Conservation (phyloP, 2,329 filamentous ascomycete species). For the Trichoderma lentiforme region DNA sequence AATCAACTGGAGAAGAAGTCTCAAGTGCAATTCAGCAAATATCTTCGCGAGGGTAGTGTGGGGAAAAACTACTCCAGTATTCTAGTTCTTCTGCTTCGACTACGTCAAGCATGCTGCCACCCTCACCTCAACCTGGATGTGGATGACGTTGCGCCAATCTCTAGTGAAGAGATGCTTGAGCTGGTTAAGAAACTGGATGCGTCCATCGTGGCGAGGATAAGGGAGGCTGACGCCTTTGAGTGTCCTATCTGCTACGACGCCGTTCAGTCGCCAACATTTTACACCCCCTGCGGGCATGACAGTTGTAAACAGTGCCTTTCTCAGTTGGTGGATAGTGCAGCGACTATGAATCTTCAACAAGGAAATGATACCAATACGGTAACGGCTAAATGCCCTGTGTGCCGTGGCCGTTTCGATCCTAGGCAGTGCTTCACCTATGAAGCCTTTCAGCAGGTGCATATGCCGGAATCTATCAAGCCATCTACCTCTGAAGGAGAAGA, state of each 20-base stretch:
- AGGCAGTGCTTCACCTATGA: conserved; percentile 70
- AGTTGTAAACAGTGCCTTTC: conserved; percentile 75
- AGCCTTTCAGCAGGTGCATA: conserved; percentile 70
- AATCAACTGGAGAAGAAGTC: conserved; percentile 67
- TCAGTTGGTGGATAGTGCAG: conserved; percentile 60
- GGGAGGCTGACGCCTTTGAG: conserved; percentile 58
- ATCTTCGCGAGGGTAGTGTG: conserved; percentile 65
- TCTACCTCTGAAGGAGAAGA: conserved; percentile 34
- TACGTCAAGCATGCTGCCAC: conserved; percentile 66
- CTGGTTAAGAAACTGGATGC: conserved; percentile 59
- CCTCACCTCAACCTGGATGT: conserved; percentile 33
- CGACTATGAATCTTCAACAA: conserved; percentile 51
- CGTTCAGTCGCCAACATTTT: conserved; percentile 70
- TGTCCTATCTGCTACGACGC: conserved; percentile 82
- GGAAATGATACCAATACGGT: conserved; percentile 52
- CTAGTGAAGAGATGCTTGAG: conserved; percentile 49
- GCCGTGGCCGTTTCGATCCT: conserved; percentile 64
- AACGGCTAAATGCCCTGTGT: conserved; percentile 69
- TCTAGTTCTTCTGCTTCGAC: conserved; percentile 73
- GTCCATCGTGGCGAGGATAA: conserved; percentile 66
- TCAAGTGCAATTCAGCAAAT: conserved; percentile 71
- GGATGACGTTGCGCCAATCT: conserved; percentile 39
- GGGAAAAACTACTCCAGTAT: conserved; percentile 71
- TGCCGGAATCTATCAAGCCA: conserved; percentile 47
- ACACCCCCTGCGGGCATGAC: conserved; percentile 79